Evolutionary conservation across 2,329 filamentous ascomycete species (phyloP).

Genomic region (Helotiales sp.): DNA sequence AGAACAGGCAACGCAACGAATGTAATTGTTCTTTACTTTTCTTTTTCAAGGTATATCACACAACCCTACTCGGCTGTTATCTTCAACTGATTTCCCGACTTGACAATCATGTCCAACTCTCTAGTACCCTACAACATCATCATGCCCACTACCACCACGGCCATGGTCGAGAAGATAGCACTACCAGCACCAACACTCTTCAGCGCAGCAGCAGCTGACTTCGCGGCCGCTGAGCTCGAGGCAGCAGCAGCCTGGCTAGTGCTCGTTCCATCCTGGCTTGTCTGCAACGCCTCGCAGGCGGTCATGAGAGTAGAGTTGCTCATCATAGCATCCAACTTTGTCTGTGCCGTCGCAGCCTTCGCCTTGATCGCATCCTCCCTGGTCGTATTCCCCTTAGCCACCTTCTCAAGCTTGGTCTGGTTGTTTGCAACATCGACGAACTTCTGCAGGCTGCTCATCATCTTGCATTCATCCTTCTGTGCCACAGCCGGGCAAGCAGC

Average conservation of each 20-base stretch:
- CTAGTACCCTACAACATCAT: not conserved
- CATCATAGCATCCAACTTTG: constrained; percentile 5
- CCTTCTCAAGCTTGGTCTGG: constrained; percentile 11
- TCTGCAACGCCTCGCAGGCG: constrained; percentile 14
- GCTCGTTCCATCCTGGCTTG: not conserved
- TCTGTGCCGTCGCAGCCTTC: constrained; percentile 7
- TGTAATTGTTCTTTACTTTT: no score
- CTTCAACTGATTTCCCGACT: no score
- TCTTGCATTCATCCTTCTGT: constrained; percentile 16
- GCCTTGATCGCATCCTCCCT: constrained; percentile 10
- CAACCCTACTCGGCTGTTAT: no score
- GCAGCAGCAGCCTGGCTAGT: not conserved
- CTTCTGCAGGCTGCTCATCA: constrained; percentile 8
- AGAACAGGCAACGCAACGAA: no score
- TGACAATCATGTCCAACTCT: no score
- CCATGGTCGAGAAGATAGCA: not conserved
- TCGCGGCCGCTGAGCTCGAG: not conserved
- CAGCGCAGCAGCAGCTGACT: not conserved
- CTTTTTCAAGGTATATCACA: no score
- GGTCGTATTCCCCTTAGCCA: constrained; percentile 15
- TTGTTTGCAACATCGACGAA: constrained; percentile 15
- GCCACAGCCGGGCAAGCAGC: constrained; percentile 18
- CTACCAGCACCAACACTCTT: not conserved
- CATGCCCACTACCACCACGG: constrained; percentile 7
- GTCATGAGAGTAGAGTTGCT: constrained; percentile 15